Base-by-base conservation (phyloP, 306 rosid genomes). In the Dryas drummondii region DNA sequence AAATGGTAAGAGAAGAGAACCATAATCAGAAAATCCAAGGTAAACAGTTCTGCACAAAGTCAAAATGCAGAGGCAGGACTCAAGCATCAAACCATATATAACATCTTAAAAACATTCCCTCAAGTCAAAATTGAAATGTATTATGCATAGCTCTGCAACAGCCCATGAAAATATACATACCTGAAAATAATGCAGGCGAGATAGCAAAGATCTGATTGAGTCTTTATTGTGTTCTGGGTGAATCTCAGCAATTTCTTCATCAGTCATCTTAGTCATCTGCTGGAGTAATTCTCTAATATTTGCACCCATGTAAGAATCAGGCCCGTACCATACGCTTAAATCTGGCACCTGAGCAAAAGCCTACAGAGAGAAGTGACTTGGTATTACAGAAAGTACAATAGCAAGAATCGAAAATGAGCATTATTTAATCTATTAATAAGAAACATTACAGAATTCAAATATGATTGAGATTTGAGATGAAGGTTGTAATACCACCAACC, bases 301-400 rank as follows among this genome's bases (percentile, higher is more conserved):
- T 83, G 99, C 99, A 80, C 99, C 99, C 99, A 94, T 94, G 89
- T 94, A 94, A 51, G 99, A 85, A 89, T 94, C 99, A 9, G 99
- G 99, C 46, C 99, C 99, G 42, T 94, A 90, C 87, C 87, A 92
- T 78, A 94, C n/a, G 51, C 74, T 87, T 79, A 92, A 82, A 74
- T 86, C 92, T 16, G 91, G 97, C 73, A 94, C 91, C 87, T 94
- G 99, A 83, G 90, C 88, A 82, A 94, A 92, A 66, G 98, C 94
- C 99, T 94, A 87, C 77, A 69, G 68, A 80, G 68, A 68, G 40
- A 46, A 9, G 46, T 45, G 48, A 58, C 64, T 61, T 53, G 2
- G 61, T 16, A 41, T 40, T 10, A 73, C 41, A 16, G 59, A 66
- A 56, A 50, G 46, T 1, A 40, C 50, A 48, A 37, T 44, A 37